These are phyloP conservation scores for Fistulifera solaris DNA, from an alignment of 108 stramenopile genomes.

Conservation along the genomic window DNA sequence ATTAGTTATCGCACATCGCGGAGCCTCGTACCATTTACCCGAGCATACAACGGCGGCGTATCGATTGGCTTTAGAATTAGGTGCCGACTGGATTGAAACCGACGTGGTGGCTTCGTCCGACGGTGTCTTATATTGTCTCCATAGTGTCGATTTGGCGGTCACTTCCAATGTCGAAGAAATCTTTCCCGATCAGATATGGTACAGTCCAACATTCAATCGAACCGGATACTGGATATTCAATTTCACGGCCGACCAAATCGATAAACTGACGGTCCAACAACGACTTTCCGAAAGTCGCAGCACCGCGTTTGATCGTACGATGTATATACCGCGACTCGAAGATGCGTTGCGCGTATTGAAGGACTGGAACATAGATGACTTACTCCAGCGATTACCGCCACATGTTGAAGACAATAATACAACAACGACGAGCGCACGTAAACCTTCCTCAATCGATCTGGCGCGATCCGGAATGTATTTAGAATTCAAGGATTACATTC, in stretches of 20 bases:
- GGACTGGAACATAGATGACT: constrained; percentile 38
- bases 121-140: constrained; percentile 41
- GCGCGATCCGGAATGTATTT: constrained; percentile 5
- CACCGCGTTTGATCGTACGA: constrained; percentile 37
- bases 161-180: constrained; percentile 58
- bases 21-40: constrained; percentile 65
- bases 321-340: constrained; percentile 46
- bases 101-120: constrained; percentile 62
- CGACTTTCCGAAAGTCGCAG: constrained; percentile 23
- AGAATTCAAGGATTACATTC: constrained; percentile 10
- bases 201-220: constrained; percentile 7
- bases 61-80: constrained; percentile 69
- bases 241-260: constrained; percentile 57
- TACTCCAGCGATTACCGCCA: constrained; percentile 12
- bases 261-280: constrained; percentile 41
- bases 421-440: not conserved
- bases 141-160: constrained; percentile 49
- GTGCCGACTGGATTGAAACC: constrained; percentile 76
- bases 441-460: not conserved
- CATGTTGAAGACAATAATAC: constrained; percentile 1
- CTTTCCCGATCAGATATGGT: constrained; percentile 23
- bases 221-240: constrained; percentile 54
- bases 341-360: constrained; percentile 51
- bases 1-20: constrained; percentile 59
- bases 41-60: constrained; percentile 69